Evolutionary conservation across 2,329 filamentous ascomycete species (phyloP).

Genomic region (Emmonsiellopsis sp.): DNA sequence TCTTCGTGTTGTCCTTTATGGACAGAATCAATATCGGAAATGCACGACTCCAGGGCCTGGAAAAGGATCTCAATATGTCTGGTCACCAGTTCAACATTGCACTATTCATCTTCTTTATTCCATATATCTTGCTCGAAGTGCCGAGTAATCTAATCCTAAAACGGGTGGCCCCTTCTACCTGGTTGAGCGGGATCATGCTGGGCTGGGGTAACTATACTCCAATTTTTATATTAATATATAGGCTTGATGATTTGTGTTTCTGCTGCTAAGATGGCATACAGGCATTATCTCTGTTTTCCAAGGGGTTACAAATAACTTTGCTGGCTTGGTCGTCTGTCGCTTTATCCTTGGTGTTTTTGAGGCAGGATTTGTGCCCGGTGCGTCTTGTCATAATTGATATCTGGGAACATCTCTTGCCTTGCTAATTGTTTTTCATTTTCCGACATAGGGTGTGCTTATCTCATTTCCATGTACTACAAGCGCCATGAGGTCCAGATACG

Average conservation of each 20-base stretch:
- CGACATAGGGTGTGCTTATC: constrained; percentile 42
- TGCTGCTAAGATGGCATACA: neutral
- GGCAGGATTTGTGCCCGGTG: constrained; percentile 42
- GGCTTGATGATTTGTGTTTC: too few species aligned
- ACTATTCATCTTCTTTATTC: constrained; percentile 37
- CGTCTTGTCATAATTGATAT: neutral
- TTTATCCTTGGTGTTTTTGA: constrained; percentile 45
- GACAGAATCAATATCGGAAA: constrained; percentile 42
- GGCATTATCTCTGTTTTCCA: constrained; percentile 41
- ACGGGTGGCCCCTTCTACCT: constrained; percentile 32
- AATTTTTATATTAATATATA: too few species aligned
- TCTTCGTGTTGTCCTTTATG: constrained; percentile 38
- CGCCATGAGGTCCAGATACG: constrained; percentile 49
- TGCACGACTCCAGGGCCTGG: constrained; percentile 36
- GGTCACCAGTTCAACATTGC: constrained; percentile 35
- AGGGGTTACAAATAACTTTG: constrained; percentile 40
- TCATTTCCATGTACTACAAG: constrained; percentile 56
- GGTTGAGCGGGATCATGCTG: constrained; percentile 34
- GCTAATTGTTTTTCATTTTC: neutral
- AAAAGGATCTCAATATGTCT: constrained; percentile 34
- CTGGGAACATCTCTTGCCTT: neutral
- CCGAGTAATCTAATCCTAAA: constrained; percentile 40
- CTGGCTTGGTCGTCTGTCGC: constrained; percentile 38
- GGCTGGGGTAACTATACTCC: constrained; percentile 24
- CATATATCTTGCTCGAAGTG: constrained; percentile 37